Evolutionary conservation across 2,329 filamentous ascomycete genomes (phyloP), one percentile per base, ranked within the genome.

Genomic region (Penicillium sp.): DNA sequence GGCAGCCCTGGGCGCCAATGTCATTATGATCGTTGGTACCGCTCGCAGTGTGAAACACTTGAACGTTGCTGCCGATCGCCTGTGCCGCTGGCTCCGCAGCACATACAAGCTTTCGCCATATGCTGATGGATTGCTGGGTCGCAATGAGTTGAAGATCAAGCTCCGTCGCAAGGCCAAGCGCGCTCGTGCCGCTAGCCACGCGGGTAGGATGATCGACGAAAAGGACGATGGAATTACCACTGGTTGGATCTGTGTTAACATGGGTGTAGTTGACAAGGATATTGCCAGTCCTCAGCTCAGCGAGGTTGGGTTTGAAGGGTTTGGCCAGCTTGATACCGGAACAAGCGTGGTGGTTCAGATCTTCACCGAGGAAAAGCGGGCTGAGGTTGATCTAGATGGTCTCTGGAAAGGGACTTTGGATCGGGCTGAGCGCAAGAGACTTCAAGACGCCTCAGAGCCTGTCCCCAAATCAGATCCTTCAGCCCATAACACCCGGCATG

Each of bases 181-280:
- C 66, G 90, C 92, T 31, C 92, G 91, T 73, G 80, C 97, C 59
- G 79, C 96, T 64, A 92, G 90, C 14, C 89, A 85, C 58, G 85
- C 86, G 0, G 86, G 87, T n/a, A 81, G 84, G 47, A 77, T 79
- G 47, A 63, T 75, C 8, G 73, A 77, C 39, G 80, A 85, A 6
- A 85, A 85, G 11, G 93, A 96, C 66, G 91, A 97, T 69, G 93
- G 93, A 2, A 90, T 96, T 52, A 88, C 89, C 13, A 97, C 93
- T 1, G 93, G 92, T 10, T 99, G 95, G 95, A 89, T 99, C 21
- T 99, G 95, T 75, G 90, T 98, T 59, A 96, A 96, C 71, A 84
- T 95, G 10, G 91, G 91, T 4, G 85, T 84, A 16, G 82, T 92
- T 1, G 85, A 88, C 44, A 83, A 84, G 23, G 79, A 64, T 3